A percentile compares a stretch with the other conserved stretches of the same genome.
phyloP scores from a whole-genome alignment of 352 stramenopile genomes.

The Phytophthora pistaciae region DNA sequence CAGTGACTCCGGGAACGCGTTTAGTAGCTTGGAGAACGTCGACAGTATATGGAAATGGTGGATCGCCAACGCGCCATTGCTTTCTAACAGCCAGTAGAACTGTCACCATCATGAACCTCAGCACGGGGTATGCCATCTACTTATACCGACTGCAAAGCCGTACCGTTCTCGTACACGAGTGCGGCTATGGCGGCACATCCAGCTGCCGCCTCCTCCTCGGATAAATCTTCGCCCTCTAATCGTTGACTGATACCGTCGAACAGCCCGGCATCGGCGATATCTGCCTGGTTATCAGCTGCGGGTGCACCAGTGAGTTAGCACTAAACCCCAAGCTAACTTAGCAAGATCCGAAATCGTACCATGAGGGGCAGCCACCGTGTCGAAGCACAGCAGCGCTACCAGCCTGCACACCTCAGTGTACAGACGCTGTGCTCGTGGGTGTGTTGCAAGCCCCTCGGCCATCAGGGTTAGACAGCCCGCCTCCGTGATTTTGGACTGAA shows the following conservation, averaged over 20 bases:
- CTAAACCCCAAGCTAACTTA: neutral
- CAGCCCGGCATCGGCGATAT: conserved; percentile 47
- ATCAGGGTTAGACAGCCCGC: conserved; percentile 49
- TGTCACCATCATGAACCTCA: neutral
- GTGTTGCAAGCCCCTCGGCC: conserved; percentile 31
- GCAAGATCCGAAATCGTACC: conserved; percentile 28
- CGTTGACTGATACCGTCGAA: conserved; percentile 39
- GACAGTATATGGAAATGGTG: conserved; percentile 32
- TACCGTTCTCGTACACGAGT: conserved; percentile 61
- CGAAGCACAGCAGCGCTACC: conserved; percentile 60
- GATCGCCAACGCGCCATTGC: conserved; percentile 35
- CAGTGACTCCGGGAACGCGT: conserved; percentile 23
- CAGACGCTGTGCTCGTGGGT: conserved; percentile 31
- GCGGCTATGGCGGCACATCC: conserved; percentile 43
- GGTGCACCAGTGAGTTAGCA: neutral
- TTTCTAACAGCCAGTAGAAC: conserved; percentile 19
- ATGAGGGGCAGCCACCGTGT: conserved; percentile 51
- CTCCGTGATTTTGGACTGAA: conserved; percentile 65
- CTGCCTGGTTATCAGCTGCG: conserved; percentile 63
- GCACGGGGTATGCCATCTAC: neutral
- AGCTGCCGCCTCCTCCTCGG: conserved; percentile 30
- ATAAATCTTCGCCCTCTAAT: conserved; percentile 17
- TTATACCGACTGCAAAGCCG: neutral
- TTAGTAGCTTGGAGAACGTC: conserved; percentile 38
- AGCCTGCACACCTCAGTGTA: conserved; percentile 54